Percentiles rank a stretch among this genome's conserved stretches.
Evolutionary conservation across 192 early-diverging fungal species (phyloP).

Genomic region (Cladochytrium replicatum): DNA sequence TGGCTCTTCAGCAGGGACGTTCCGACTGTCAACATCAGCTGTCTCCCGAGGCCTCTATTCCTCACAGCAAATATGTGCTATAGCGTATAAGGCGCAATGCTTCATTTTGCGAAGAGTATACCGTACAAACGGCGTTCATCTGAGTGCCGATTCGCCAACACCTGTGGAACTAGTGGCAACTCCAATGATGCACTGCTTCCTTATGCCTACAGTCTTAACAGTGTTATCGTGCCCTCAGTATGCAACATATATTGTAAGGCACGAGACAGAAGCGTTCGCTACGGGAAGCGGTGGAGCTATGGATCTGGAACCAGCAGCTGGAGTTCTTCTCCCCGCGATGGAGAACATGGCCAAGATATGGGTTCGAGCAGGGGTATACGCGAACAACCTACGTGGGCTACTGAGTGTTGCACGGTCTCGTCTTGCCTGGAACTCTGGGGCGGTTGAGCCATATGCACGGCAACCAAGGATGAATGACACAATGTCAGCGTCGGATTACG

Average conservation of each 20-base stretch:
- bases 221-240: not conserved
- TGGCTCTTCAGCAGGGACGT: no score
- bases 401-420: slow-evolving; percentile 1
- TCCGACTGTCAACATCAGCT: not conserved
- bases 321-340: slow-evolving; percentile 9
- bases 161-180: slow-evolving; percentile 3
- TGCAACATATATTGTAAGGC: slow-evolving; percentile 1
- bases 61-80: not conserved
- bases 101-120: slow-evolving; percentile 10
- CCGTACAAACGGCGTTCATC: slow-evolving; percentile 4
- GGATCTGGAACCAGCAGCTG: slow-evolving; percentile 1
- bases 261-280: not conserved
- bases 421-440: no score
- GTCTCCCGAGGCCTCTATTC: slow-evolving; percentile 1
- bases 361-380: slow-evolving; percentile 6
- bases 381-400: slow-evolving; percentile 5
- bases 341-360: slow-evolving; percentile 8
- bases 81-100: slow-evolving; percentile 16
- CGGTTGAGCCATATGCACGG: no score
- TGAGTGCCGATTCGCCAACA: slow-evolving; percentile 2
- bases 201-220: slow-evolving; percentile 8
- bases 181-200: slow-evolving; percentile 12
- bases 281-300: not conserved
- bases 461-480: no score
- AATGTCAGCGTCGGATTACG: no score